Evolutionary conservation across 2,329 filamentous ascomycete genomes (phyloP), one percentile per base, ranked within the genome.

Genomic region (Sclerotinia subarctica): DNA sequence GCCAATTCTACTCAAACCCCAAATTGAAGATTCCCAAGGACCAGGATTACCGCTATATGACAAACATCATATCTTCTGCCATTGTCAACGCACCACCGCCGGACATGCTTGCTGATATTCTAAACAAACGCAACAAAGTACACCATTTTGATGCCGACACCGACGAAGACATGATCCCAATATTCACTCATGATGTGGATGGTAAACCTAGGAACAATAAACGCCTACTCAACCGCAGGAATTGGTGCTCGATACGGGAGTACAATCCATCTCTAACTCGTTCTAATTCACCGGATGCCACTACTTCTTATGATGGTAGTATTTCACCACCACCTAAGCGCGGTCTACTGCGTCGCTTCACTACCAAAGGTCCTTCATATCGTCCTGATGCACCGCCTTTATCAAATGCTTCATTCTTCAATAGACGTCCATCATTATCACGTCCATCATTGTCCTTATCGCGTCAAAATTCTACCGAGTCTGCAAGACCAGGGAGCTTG

Each of bases 31-130:
- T 97, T 44, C 82, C 91, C 3, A 98, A 97, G 78, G 92, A 98
- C 79, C 89, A 88, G 72, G 95, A 99, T 77, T 94, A 95, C 76
- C 86, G 95, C 70, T 99, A 99, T 77, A 99, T 99, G 90, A 92
- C 93, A 5, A 99, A 99, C 75, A 81, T 99, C 69, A 88, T 98
- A 73, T 96, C 93, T 0, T 97, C 94, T 0, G 93, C 94, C 17
- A 98, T 99, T 76, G 94, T 91, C 74, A 97, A 99, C 77, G 89
- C 90, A 19, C 95, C 96, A 6, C 92, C 94, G 24, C 90, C 94
- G 0, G 91, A 95, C 64, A 82, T 96, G 75, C 85, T 98, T 82
- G 93, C 93, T 6, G 94, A 99, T 78, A 86, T 96, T 64, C 85
- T 99, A 70, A 97, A 98, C 81, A 95, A 91, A 81, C 88, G 95